Conservation (phyloP, 2,329 filamentous ascomycete genomes). For the Seiridium cupressi region DNA sequence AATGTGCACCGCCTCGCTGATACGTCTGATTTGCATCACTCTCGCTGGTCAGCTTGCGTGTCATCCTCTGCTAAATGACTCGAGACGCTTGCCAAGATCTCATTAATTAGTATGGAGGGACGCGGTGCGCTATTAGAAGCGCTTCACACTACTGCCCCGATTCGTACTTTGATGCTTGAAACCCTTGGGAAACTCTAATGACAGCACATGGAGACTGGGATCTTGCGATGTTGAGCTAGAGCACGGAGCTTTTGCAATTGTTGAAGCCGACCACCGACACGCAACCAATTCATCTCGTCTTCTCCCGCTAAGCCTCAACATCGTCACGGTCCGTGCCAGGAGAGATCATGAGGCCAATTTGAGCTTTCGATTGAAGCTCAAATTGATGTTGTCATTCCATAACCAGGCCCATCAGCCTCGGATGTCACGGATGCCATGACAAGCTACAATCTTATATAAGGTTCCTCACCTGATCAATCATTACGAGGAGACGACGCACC, state of each 20-base stretch:
- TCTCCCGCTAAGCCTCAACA: not conserved
- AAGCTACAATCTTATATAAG: too few relatives aligned
- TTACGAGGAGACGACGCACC: too few relatives aligned
- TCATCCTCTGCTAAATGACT: too few relatives aligned
- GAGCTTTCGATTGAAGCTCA: not conserved
- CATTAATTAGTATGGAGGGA: too few relatives aligned
- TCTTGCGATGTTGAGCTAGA: not conserved
- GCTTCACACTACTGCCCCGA: too few relatives aligned
- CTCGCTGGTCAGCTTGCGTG: too few relatives aligned
- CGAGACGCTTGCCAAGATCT: too few relatives aligned
- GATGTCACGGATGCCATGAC: too few relatives aligned
- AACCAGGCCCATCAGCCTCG: not conserved
- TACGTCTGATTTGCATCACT: too few relatives aligned
- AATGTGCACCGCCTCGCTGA: too few relatives aligned
- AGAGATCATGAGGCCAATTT: not conserved
- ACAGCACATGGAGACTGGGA: not conserved
- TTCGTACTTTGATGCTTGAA: not conserved
- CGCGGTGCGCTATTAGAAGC: too few relatives aligned
- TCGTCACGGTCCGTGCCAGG: not conserved
- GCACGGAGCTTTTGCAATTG: not conserved
- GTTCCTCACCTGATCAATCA: too few relatives aligned
- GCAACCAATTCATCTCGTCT: not conserved
- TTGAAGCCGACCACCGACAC: not conserved
- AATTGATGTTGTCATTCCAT: not conserved
- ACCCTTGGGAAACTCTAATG: slow-evolving; percentile 1